phyloP scores from a whole-genome alignment of 805 yeast genomes.

The Cyberlindnera veronae region DNA sequence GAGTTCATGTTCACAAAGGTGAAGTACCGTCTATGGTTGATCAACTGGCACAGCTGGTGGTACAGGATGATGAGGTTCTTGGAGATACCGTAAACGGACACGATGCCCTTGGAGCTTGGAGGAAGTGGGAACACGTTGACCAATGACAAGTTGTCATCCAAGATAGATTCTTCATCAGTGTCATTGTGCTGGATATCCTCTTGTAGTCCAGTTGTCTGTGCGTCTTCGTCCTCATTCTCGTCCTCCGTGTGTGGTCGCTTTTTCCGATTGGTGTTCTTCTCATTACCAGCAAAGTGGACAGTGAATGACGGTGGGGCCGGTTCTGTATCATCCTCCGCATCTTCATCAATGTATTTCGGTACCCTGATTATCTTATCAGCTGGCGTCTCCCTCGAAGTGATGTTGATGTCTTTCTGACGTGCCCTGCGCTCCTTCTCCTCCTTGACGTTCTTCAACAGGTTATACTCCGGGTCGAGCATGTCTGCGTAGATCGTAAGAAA shows the following conservation, averaged over 20 bases:
- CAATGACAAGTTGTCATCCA: constrained; percentile 6
- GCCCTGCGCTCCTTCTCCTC: not conserved
- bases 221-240: constrained; percentile 2
- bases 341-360: constrained; percentile 21
- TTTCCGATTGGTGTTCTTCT: not conserved
- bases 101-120: not conserved
- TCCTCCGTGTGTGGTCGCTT: not conserved
- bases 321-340: constrained; percentile 18
- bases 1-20: constrained; percentile 33
- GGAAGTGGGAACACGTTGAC: constrained; percentile 8
- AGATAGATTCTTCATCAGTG: constrained; percentile 2
- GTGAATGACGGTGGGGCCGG: constrained; percentile 26
- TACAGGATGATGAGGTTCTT: constrained; percentile 33
- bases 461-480: constrained; percentile 20
- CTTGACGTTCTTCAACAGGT: constrained; percentile 13
- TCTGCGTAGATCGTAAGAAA: constrained; percentile 22
- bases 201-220: not conserved
- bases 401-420: constrained; percentile 13
- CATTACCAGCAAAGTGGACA: constrained; percentile 17
- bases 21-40: constrained; percentile 45
- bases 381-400: constrained; percentile 21
- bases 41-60: constrained; percentile 37
- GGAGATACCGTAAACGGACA: constrained; percentile 20
- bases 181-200: constrained; percentile 6
- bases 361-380: constrained; percentile 23